Percentiles rank a stretch among this genome's conserved stretches.
phyloP scores from a whole-genome alignment of 257 asterid species.

The Petunia secreta region DNA sequence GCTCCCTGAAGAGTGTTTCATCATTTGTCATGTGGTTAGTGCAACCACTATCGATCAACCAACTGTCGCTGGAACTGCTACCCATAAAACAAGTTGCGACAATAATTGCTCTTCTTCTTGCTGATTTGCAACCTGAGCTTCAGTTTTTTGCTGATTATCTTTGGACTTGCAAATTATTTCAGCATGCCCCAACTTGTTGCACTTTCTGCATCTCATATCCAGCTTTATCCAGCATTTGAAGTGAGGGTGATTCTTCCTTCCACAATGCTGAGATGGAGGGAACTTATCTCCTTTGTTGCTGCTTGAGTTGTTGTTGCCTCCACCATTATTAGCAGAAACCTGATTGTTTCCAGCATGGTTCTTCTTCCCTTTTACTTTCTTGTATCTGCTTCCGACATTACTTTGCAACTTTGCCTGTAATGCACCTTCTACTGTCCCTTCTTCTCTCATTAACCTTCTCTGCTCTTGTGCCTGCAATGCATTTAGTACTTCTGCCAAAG shows the following conservation, averaged over 20 bases:
- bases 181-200: background rate
- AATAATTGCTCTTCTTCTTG: no score
- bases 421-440: background rate
- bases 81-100: background rate
- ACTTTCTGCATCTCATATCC: background rate
- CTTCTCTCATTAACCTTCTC: background rate
- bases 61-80: background rate
- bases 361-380: background rate
- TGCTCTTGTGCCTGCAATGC: background rate
- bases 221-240: slow-evolving; percentile 5
- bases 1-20: background rate
- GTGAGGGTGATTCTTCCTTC: background rate
- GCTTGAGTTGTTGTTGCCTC: background rate
- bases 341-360: background rate
- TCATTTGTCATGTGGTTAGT: slow-evolving; percentile 16
- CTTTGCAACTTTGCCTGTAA: background rate
- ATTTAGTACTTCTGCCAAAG: background rate
- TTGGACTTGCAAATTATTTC: background rate
- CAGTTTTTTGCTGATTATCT: no score
- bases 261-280: background rate
- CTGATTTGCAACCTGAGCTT: background rate
- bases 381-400: background rate
- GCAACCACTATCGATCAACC: slow-evolving; percentile 2
- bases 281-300: background rate
- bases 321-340: background rate